Conservation (phyloP, 805 yeast genomes). For the Yamadazyma akitaensis region DNA sequence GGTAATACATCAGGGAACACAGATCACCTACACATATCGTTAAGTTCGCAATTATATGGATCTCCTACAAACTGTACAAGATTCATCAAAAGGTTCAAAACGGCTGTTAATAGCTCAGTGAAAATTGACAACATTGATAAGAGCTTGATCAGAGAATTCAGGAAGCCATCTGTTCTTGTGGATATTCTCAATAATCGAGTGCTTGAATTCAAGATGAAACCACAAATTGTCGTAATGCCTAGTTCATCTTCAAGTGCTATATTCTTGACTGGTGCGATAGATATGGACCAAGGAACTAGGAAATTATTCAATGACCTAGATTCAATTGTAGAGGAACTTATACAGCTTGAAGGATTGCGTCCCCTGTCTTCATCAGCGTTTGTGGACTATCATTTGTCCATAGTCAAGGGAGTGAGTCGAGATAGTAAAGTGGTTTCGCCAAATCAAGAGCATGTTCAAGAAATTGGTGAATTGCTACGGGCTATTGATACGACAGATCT, state of each 20-base stretch:
- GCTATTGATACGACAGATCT: not conserved
- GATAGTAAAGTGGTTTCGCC: not conserved
- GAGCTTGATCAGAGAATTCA: not conserved
- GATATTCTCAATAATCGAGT: not conserved
- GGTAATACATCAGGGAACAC: not conserved
- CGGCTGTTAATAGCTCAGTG: not conserved
- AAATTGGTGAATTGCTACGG: not conserved
- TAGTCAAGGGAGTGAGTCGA: not conserved
- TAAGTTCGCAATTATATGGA: not conserved
- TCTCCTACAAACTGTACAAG: not conserved
- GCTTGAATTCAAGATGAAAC: slow-evolving; percentile 1
- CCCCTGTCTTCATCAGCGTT: not conserved
- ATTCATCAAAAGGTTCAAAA: not conserved
- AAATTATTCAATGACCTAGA: slow-evolving; percentile 3
- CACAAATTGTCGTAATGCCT: not conserved
- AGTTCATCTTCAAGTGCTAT: slow-evolving; percentile 2
- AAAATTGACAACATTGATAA: not conserved
- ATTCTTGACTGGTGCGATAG: slow-evolving; percentile 3
- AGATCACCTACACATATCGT: not conserved
- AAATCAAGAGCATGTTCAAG: not conserved
- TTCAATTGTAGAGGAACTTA: not conserved
- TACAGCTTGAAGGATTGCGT: not conserved
- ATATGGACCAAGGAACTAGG: not conserved
- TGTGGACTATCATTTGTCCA: not conserved
- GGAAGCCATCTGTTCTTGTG: not conserved